Conservation (phyloP, 192 early-diverging fungal species). For the Linnemannia hyalina region DNA sequence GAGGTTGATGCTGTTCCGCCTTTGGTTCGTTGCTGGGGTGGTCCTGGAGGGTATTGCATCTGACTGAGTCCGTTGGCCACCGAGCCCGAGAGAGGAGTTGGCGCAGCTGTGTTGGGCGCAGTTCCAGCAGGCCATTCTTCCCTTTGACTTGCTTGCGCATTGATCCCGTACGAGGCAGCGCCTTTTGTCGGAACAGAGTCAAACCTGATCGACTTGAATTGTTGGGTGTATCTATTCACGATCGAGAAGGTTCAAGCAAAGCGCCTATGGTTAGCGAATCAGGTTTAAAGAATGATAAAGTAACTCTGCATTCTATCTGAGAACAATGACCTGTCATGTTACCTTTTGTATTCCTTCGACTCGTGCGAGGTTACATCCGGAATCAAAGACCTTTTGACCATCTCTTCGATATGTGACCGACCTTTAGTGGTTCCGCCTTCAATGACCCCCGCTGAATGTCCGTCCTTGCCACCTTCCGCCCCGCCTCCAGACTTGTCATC, state of each 20-base stretch:
- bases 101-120: not conserved
- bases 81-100: slow-evolving; percentile 8
- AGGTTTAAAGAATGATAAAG: not conserved
- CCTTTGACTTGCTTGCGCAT: slow-evolving; percentile 19
- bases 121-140: slow-evolving; percentile 11
- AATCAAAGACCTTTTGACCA: slow-evolving; percentile 23
- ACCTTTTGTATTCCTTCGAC: slow-evolving; percentile 45
- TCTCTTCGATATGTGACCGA: slow-evolving; percentile 30
- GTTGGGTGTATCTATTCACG: slow-evolving; percentile 39
- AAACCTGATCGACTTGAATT: slow-evolving; percentile 53
- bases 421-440: slow-evolving; percentile 23
- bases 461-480: not conserved
- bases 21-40: not conserved
- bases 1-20: not conserved
- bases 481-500: not conserved
- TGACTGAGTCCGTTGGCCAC: slow-evolving; percentile 3
- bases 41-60: slow-evolving; percentile 11
- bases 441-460: not conserved
- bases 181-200: slow-evolving; percentile 46
- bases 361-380: slow-evolving; percentile 31
- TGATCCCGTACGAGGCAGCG: slow-evolving; percentile 10
- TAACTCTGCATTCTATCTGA: not conserved
- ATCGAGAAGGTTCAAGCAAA: not conserved
- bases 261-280: not conserved
- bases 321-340: not conserved